Evolutionary conservation across 306 rosid genomes (phyloP).

Genomic region (Inga leiocalycina): DNA sequence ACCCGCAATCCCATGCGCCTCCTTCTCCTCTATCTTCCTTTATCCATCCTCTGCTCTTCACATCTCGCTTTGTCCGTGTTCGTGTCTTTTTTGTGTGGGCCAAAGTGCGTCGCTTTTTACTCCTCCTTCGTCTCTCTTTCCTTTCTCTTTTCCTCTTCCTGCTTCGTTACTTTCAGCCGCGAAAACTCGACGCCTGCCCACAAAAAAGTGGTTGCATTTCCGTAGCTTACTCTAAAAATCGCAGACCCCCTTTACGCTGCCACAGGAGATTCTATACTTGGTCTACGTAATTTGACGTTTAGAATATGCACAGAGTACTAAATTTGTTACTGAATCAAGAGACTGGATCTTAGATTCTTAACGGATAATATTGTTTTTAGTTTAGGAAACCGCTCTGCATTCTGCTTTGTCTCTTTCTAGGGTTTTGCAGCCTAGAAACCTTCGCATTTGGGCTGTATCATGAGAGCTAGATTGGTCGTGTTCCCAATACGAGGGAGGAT

Average conservation of each 20-base stretch:
- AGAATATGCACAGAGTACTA: not conserved
- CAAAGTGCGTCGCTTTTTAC: not conserved
- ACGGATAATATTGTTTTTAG: not conserved
- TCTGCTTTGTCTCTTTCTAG: not conserved
- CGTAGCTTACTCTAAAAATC: not conserved
- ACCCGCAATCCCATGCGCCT: not conserved
- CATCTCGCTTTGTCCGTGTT: not conserved
- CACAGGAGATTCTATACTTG: not conserved
- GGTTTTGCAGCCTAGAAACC: not conserved
- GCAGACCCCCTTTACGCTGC: not conserved
- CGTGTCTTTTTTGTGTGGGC: not conserved
- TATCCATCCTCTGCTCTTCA: not conserved
- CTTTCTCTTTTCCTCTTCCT: not conserved
- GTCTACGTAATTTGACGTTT: not conserved
- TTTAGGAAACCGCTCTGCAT: not conserved
- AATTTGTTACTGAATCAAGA: not conserved
- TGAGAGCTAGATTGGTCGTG: conserved; percentile 89
- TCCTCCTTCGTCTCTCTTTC: not conserved
- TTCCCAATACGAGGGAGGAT: conserved; percentile 83
- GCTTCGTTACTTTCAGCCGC: conserved; percentile 2
- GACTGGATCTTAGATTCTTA: not conserved
- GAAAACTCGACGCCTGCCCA: not conserved
- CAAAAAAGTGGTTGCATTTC: not conserved
- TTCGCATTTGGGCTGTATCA: conserved; percentile 20
- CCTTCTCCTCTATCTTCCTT: not conserved